These are phyloP conservation scores for Durusdinium trenchii DNA, from an alignment of 73 alveolate genomes.

Conservation along the genomic window DNA sequence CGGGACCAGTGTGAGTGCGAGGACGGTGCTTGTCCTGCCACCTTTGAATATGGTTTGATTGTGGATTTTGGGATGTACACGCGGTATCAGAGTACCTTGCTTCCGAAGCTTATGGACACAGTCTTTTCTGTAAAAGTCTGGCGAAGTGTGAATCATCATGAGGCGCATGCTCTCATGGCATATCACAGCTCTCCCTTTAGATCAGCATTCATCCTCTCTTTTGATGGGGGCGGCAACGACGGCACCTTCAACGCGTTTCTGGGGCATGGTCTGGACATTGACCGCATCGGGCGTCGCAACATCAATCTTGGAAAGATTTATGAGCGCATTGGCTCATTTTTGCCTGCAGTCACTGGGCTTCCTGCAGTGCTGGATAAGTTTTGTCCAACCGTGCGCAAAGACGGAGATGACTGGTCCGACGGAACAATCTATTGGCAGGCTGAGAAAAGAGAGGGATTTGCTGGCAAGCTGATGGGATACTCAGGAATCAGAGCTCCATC, in stretches of 20 bases:
- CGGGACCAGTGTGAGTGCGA: conserved; percentile 85
- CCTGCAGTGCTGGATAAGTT: background rate
- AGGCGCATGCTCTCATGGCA: conserved; percentile 61
- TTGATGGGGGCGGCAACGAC: conserved; percentile 87
- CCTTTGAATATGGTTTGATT: conserved; percentile 47
- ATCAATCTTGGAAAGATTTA: conserved; percentile 4
- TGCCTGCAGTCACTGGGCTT: conserved; percentile 47
- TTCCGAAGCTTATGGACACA: conserved; percentile 21
- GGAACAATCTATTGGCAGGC: background rate
- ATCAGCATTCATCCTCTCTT: conserved; percentile 49
- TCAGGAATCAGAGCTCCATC: conserved; percentile 34
- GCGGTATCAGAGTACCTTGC: background rate
- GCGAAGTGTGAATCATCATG: conserved; percentile 80
- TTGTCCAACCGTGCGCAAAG: background rate
- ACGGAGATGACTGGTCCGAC: background rate
- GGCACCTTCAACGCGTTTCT: conserved; percentile 74
- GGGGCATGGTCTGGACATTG: conserved; percentile 45
- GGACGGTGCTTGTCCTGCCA: conserved; percentile 51
- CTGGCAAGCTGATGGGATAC: conserved; percentile 86
- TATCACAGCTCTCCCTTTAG: conserved; percentile 58
- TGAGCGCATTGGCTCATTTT: conserved; percentile 20
- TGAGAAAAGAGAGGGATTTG: background rate
- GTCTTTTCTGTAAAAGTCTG: conserved; percentile 24
- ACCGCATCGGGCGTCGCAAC: conserved; percentile 29
- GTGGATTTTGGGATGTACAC: conserved; percentile 11